These are phyloP conservation scores for Colletotrichum incanum DNA, from an alignment of 2,329 filamentous ascomycete species.

Conservation along the genomic window DNA sequence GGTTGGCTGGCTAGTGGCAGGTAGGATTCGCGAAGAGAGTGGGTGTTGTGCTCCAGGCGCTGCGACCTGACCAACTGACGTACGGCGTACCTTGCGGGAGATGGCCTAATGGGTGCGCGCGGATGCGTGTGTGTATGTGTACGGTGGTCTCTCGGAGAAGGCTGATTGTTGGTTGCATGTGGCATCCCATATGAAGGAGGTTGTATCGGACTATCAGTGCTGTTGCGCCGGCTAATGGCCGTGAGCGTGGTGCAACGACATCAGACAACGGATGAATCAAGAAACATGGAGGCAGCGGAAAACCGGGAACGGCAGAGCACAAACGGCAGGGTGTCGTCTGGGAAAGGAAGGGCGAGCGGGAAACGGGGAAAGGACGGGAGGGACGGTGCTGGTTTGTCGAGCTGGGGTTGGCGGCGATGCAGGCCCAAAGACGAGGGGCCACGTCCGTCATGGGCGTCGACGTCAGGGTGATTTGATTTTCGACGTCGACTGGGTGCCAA, in stretches of 20 bases:
- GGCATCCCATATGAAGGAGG: constrained; percentile 11
- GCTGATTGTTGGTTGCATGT: background rate
- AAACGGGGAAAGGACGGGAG: background rate
- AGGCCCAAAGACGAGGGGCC: constrained; percentile 10
- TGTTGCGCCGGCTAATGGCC: background rate
- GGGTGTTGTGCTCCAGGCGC: constrained; percentile 1
- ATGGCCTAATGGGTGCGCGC: constrained; percentile 12
- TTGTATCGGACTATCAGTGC: background rate
- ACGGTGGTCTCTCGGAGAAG: constrained; percentile 1
- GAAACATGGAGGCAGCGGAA: constrained; percentile 23
- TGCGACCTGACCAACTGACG: constrained; percentile 15
- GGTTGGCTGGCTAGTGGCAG: constrained; percentile 19
- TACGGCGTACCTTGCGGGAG: constrained; percentile 18
- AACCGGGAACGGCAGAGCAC: constrained; percentile 11
- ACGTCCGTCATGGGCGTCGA: constrained; percentile 29
- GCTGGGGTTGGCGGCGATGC: constrained; percentile 2
- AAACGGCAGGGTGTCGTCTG: background rate
- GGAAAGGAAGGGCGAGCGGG: constrained; percentile 2
- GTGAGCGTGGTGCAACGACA: constrained; percentile 20
- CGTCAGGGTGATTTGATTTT: constrained; percentile 15
- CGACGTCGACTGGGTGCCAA: constrained; percentile 3
- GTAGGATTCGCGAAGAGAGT: background rate
- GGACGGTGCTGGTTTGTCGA: background rate
- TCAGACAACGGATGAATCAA: constrained; percentile 37
- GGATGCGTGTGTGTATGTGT: constrained; percentile 4